phyloP scores from a whole-genome alignment of 208 protist genomes.

The Angomonas deanei region DNA sequence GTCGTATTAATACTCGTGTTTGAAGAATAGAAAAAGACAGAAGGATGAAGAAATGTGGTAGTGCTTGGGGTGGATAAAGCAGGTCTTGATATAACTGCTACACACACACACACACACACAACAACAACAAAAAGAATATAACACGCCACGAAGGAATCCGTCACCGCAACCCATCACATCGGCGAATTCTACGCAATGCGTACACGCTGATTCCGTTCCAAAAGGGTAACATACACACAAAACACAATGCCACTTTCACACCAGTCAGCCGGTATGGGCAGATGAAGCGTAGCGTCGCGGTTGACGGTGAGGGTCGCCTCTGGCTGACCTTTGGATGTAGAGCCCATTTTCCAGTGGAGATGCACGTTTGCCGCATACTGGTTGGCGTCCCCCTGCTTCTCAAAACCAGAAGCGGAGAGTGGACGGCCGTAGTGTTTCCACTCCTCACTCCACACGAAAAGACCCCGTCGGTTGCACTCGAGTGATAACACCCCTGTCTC shows the following conservation, averaged over 20 bases:
- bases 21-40: background rate
- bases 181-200: constrained; percentile 9
- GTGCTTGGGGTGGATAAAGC: too few species aligned
- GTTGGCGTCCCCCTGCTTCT: background rate
- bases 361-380: background rate
- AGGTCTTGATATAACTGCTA: background rate
- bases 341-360: background rate
- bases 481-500: constrained; percentile 60
- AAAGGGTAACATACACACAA: constrained; percentile 52
- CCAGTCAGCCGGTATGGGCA: constrained; percentile 13
- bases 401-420: background rate
- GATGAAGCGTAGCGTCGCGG: background rate
- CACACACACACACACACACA: background rate
- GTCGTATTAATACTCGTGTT: background rate
- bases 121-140: background rate
- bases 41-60: background rate
- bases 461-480: constrained; percentile 42
- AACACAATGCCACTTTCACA: constrained; percentile 20
- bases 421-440: constrained; percentile 46
- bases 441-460: constrained; percentile 74
- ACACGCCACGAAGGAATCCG: background rate
- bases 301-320: background rate
- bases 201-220: constrained; percentile 45
- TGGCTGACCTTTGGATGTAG: background rate
- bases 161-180: too few species aligned